phyloP scores from a whole-genome alignment of 129 eudicot species.

The Daucus carota region DNA sequence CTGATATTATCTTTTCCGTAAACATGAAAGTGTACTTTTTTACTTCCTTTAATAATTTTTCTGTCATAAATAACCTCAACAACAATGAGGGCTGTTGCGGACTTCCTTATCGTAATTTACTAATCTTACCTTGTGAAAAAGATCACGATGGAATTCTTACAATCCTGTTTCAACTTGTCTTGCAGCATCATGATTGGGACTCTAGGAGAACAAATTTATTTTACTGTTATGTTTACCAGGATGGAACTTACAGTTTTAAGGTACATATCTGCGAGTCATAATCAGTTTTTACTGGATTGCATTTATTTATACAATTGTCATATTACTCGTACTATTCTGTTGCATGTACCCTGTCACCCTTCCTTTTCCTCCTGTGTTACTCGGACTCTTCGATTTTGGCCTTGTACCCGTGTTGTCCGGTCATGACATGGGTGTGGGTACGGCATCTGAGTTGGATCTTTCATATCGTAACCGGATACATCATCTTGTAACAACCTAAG shows the following conservation, averaged over 20 bases:
- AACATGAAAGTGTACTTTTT: neutral
- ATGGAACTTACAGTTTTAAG: slow-evolving; percentile 31
- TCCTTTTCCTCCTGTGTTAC: too few relatives aligned
- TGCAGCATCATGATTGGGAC: slow-evolving; percentile 46
- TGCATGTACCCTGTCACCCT: too few relatives aligned
- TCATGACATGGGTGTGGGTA: too few relatives aligned
- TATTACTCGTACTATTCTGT: too few relatives aligned
- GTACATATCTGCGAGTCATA: slow-evolving; percentile 11
- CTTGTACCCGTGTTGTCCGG: too few relatives aligned
- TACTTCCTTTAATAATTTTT: neutral
- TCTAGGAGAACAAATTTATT: slow-evolving; percentile 27
- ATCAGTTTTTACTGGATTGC: neutral
- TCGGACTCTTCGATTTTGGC: too few relatives aligned
- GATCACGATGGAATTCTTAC: neutral
- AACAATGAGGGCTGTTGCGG: neutral
- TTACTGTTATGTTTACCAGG: slow-evolving; percentile 30
- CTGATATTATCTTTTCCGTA: neutral
- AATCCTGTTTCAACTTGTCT: neutral
- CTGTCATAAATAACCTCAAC: neutral
- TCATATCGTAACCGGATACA: too few relatives aligned
- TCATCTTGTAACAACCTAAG: too few relatives aligned
- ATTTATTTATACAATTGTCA: neutral
- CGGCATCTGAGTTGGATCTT: too few relatives aligned
- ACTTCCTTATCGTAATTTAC: neutral
- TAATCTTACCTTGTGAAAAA: neutral